Conservation (phyloP, 257 asterid species). For the Solanum lignicaule region DNA sequence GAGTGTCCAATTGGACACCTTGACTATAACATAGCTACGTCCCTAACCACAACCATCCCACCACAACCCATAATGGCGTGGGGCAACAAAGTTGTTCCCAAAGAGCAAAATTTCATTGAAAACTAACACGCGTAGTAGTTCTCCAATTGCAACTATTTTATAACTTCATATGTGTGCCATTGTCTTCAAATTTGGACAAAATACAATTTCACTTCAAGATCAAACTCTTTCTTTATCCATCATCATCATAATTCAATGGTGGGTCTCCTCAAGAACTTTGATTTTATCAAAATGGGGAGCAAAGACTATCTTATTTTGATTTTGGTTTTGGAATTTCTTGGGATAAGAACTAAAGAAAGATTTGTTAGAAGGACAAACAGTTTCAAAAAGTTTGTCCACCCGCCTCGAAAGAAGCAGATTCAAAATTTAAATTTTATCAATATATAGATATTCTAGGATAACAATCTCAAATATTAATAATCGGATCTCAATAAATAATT, state of each 20-base stretch:
- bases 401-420: accelerated
- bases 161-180: background rate
- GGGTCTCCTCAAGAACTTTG: slow-evolving; percentile 16
- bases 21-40: too few species aligned
- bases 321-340: slow-evolving; percentile 15
- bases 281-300: slow-evolving; percentile 28
- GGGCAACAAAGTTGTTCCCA: slow-evolving; percentile 6
- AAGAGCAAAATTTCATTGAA: slow-evolving; percentile 12
- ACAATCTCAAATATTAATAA: background rate
- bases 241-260: slow-evolving; percentile 18
- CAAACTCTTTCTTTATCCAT: background rate
- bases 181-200: slow-evolving; percentile 9
- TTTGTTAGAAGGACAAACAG: background rate
- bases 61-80: background rate
- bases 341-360: background rate
- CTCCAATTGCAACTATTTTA: background rate
- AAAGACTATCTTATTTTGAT: slow-evolving; percentile 24
- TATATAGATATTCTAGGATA: background rate
- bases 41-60: too few species aligned
- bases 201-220: background rate
- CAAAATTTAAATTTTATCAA: background rate
- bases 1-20: too few species aligned
- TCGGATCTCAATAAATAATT: background rate
- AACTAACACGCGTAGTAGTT: slow-evolving; percentile 4
- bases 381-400: background rate